These are phyloP conservation scores for Isoetes engelmannii DNA, from an alignment of 83 land plant species.

Conservation along the genomic window DNA sequence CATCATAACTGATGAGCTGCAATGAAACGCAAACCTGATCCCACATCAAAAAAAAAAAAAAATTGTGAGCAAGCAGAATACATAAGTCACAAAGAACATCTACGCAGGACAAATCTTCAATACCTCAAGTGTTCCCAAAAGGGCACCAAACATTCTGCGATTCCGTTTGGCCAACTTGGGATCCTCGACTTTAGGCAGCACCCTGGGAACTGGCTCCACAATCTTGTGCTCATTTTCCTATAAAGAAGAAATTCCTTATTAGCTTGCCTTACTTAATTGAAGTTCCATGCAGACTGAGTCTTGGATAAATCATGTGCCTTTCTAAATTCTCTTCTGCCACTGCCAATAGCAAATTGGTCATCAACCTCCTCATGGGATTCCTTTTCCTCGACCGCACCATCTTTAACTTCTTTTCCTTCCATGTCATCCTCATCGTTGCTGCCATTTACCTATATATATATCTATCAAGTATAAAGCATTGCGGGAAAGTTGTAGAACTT, in stretches of 20 bases:
- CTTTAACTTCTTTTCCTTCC: too few species aligned
- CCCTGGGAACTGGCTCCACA: constrained; percentile 60
- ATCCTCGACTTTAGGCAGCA: constrained; percentile 62
- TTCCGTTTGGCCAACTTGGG: constrained; percentile 81
- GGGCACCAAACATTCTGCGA: constrained; percentile 83
- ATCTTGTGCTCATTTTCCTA: constrained; percentile 47
- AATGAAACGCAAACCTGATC: constrained; percentile 10
- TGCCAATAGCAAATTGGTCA: constrained; percentile 16
- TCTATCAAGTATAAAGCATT: constrained; percentile 5
- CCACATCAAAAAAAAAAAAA: not conserved
- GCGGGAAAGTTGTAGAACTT: not conserved
- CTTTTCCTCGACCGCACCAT: too few species aligned
- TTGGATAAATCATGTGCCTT: not conserved
- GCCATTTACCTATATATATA: not conserved
- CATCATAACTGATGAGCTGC: not conserved
- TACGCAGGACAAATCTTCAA: too few species aligned
- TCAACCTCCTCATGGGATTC: constrained; percentile 24
- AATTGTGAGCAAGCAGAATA: not conserved
- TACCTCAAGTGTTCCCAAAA: constrained; percentile 91
- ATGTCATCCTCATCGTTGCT: too few species aligned
- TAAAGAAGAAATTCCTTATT: not conserved
- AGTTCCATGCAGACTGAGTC: not conserved
- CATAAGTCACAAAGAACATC: not conserved
- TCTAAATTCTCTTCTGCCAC: constrained; percentile 10
- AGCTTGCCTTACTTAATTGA: not conserved